Conservation (phyloP, 345 rosid species). For the Corymbia maculata region DNA sequence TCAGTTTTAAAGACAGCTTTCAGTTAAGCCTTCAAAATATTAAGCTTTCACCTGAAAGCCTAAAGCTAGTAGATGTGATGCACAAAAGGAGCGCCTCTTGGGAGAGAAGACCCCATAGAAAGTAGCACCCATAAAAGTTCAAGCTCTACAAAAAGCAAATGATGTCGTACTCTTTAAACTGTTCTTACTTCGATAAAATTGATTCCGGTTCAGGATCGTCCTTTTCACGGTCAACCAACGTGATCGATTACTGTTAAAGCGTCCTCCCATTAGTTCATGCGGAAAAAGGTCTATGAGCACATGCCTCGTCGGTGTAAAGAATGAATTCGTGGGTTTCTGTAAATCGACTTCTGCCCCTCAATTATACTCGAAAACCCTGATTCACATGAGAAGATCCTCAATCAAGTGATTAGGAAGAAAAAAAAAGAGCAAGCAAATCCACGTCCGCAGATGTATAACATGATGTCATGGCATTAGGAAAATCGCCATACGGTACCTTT, state of each 20-base stretch:
- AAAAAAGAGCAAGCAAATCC: neutral
- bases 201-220: neutral
- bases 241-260: neutral
- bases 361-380: neutral
- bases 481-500: neutral
- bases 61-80: no score
- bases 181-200: neutral
- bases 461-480: neutral
- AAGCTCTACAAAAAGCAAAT: no score
- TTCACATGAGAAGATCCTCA: neutral
- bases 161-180: neutral
- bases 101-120: no score
- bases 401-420: neutral
- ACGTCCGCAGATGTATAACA: neutral
- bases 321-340: neutral
- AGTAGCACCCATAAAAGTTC: neutral
- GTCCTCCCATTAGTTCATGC: accelerated
- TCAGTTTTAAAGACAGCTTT: no score
- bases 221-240: neutral
- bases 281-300: no score
- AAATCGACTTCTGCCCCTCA: neutral
- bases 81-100: no score
- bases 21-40: no score
- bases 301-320: neutral
- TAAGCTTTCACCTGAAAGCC: no score